Evolutionary conservation across 176 grass and related monocot genomes (phyloP).

Genomic region (Avena eriantha): DNA sequence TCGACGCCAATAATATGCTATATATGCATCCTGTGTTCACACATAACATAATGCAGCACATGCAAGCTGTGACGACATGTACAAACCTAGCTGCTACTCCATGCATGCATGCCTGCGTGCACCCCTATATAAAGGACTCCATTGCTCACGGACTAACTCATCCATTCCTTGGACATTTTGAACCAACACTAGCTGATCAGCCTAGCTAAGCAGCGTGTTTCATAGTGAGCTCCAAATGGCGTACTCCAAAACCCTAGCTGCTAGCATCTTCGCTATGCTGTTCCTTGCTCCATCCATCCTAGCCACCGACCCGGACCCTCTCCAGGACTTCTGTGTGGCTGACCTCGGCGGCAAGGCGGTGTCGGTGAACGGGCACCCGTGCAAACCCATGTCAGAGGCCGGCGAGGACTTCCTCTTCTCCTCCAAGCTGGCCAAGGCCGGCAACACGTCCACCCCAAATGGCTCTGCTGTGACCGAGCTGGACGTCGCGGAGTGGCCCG

Average conservation of each 20-base stretch:
- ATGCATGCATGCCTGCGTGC: background rate
- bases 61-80: background rate
- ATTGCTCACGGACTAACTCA: background rate
- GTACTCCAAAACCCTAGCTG: background rate
- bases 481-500: slow-evolving; percentile 53
- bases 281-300: slow-evolving; percentile 8
- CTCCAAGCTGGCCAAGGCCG: background rate
- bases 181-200: background rate
- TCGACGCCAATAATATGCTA: background rate
- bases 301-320: slow-evolving; percentile 51
- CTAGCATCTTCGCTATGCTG: background rate
- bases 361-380: slow-evolving; percentile 51
- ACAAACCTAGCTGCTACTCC: background rate
- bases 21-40: background rate
- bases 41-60: background rate
- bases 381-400: slow-evolving; percentile 35
- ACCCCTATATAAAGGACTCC: slow-evolving; percentile 39
- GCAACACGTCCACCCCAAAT: slow-evolving; percentile 48
- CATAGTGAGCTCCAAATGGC: background rate
- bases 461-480: slow-evolving; percentile 53
- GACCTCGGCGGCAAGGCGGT: slow-evolving; percentile 7
- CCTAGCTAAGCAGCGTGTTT: background rate
- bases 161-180: background rate
- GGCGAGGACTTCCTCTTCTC: slow-evolving; percentile 63
- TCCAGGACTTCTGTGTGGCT: slow-evolving; percentile 76